Evolutionary conservation across 768 basidiomycete genomes (phyloP).

Genomic region (Fomitopsis pulvina): DNA sequence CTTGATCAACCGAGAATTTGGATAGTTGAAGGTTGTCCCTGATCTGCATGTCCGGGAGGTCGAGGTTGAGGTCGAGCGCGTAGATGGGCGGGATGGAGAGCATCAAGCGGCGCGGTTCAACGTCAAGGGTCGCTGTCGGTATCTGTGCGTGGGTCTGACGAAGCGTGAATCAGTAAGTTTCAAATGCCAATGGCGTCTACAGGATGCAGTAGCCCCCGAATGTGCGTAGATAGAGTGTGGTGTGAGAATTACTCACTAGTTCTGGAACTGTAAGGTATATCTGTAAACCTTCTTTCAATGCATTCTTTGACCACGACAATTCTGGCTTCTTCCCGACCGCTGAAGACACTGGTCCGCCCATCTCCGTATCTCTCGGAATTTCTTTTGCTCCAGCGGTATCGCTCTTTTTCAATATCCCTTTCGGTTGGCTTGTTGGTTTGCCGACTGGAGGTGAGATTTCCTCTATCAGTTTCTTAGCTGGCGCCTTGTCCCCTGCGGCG

Average conservation of each 20-base stretch:
- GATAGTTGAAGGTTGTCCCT: conserved; percentile 13
- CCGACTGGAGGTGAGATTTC: conserved; percentile 30
- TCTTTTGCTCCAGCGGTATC: not conserved
- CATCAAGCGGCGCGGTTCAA: conserved; percentile 56
- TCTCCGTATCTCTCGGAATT: not conserved
- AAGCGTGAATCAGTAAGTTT: not conserved
- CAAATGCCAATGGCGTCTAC: too few relatives aligned
- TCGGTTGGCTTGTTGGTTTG: conserved; percentile 17
- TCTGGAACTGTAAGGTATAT: not conserved
- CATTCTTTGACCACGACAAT: not conserved
- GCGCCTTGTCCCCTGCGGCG: not conserved
- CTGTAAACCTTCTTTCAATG: not conserved
- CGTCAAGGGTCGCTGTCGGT: conserved; percentile 46
- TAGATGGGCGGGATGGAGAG: conserved; percentile 42
- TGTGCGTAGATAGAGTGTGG: too few relatives aligned
- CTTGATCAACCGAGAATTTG: conserved; percentile 17
- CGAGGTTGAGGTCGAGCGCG: conserved; percentile 51
- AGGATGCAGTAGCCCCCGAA: not conserved
- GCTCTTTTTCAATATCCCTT: conserved; percentile 37
- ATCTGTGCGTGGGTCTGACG: conserved; percentile 42
- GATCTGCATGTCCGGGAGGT: conserved; percentile 50
- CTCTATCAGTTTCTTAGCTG: conserved; percentile 38
- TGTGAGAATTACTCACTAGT: not conserved
- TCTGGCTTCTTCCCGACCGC: conserved; percentile 42
- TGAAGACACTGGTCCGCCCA: conserved; percentile 17